Evolutionary conservation across 495 filamentous ascomycete genomes (phyloP).

Genomic region (Thermothielavioides terrestris): DNA sequence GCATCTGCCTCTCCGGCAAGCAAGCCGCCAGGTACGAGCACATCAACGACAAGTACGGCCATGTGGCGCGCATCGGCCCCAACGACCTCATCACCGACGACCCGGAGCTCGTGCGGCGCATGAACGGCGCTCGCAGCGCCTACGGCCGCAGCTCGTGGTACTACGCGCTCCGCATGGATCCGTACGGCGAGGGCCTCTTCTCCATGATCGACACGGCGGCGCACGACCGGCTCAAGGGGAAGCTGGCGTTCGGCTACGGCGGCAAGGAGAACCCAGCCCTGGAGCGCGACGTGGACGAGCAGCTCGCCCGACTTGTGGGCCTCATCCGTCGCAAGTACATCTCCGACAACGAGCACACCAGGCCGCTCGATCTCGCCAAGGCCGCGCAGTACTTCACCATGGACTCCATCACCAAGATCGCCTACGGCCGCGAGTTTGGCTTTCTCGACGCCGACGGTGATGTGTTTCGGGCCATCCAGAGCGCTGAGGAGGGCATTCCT

Average conservation of each 20-base stretch:
- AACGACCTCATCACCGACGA: slow-evolving; percentile 39
- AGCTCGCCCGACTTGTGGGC: background rate
- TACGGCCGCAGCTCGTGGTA: too few relatives aligned
- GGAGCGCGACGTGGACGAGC: background rate
- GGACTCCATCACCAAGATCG: slow-evolving; percentile 40
- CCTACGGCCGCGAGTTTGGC: slow-evolving; percentile 46
- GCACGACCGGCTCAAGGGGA: slow-evolving; percentile 34
- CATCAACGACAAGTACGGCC: slow-evolving; percentile 35
- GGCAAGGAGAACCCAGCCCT: slow-evolving; percentile 36
- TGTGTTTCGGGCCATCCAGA: slow-evolving; percentile 38
- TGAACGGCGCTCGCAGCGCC: too few relatives aligned
- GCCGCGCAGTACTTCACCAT: slow-evolving; percentile 42
- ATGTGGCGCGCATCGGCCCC: slow-evolving; percentile 43
- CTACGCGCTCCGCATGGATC: slow-evolving; percentile 28
- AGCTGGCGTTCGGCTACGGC: slow-evolving; percentile 36
- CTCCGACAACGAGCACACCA: background rate
- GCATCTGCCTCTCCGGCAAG: slow-evolving; percentile 15
- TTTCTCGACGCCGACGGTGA: slow-evolving; percentile 39
- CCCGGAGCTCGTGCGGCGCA: slow-evolving; percentile 27
- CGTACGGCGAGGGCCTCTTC: slow-evolving; percentile 33
- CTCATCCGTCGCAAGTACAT: background rate
- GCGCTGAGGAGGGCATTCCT: slow-evolving; percentile 25
- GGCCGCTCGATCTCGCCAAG: slow-evolving; percentile 35
- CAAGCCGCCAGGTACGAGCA: background rate
- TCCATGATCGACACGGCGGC: slow-evolving; percentile 28